A percentile compares a stretch with the other conserved stretches of the same genome.
phyloP scores from a whole-genome alignment of 1,284 basidiomycete species.

The Tilletia horrida region DNA sequence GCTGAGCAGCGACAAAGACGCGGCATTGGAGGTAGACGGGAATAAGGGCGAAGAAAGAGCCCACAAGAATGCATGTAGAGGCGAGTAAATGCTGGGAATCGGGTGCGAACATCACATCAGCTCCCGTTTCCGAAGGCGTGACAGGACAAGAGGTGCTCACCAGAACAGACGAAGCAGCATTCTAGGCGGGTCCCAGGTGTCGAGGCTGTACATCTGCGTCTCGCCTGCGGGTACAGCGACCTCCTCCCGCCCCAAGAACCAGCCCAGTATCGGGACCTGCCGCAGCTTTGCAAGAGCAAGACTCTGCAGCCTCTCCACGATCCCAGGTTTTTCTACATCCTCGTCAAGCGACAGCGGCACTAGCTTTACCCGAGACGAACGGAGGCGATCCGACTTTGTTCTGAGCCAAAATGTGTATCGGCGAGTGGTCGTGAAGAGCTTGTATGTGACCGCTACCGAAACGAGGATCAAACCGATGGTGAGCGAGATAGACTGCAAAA shows the following conservation, averaged over 20 bases:
- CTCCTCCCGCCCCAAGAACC: background rate
- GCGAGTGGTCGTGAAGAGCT: slow-evolving; percentile 12
- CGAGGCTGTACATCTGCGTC: slow-evolving; percentile 6
- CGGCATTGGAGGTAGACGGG: background rate
- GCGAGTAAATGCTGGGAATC: slow-evolving; percentile 11
- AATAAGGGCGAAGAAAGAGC: slow-evolving; percentile 4
- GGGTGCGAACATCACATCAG: background rate
- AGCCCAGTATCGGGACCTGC: background rate
- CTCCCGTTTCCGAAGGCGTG: background rate
- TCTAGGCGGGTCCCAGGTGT: slow-evolving; percentile 8
- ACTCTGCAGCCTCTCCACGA: background rate
- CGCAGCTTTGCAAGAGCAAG: background rate
- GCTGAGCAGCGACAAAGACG: slow-evolving; percentile 5
- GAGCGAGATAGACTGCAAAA: slow-evolving; percentile 6
- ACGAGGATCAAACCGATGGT: background rate
- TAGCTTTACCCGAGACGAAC: background rate
- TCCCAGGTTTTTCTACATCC: background rate
- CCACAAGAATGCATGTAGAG: slow-evolving; percentile 10
- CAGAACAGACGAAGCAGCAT: slow-evolving; percentile 11
- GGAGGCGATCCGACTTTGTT: background rate
- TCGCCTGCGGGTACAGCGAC: background rate
- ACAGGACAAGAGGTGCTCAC: background rate
- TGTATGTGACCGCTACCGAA: background rate
- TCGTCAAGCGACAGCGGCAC: slow-evolving; percentile 4
- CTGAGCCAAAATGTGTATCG: slow-evolving; percentile 17